Percentiles rank a stretch among this genome's conserved stretches.
Evolutionary conservation across 2,329 filamentous ascomycete species (phyloP).

Genomic region (Hypomyces rosellus): DNA sequence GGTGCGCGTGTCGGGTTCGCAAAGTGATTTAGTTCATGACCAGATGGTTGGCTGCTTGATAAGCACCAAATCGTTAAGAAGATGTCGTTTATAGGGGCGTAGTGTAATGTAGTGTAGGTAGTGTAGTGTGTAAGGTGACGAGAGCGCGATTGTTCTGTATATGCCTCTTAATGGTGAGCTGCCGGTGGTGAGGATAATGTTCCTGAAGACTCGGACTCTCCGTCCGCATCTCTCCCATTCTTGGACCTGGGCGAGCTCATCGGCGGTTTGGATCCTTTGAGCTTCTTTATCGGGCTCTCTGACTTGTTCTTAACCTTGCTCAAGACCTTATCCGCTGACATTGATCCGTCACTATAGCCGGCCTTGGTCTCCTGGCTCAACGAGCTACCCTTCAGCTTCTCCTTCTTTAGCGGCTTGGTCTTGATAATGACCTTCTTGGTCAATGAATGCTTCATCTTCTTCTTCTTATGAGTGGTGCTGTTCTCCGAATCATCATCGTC

Average conservation of each 20-base stretch:
- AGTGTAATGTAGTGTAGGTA: too few relatives aligned
- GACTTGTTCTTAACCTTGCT: slow-evolving; percentile 31
- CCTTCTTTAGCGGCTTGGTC: slow-evolving; percentile 48
- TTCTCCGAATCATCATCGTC: slow-evolving; percentile 49
- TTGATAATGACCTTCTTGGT: slow-evolving; percentile 53
- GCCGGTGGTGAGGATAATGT: slow-evolving; percentile 48
- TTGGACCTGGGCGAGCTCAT: slow-evolving; percentile 45
- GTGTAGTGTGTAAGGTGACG: too few relatives aligned
- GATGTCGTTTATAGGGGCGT: too few relatives aligned
- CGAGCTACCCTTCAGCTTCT: slow-evolving; percentile 47
- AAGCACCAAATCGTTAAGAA: too few relatives aligned
- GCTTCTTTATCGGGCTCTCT: slow-evolving; percentile 36
- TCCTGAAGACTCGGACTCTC: slow-evolving; percentile 51
- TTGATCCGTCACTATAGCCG: slow-evolving; percentile 22
- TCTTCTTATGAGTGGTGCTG: slow-evolving; percentile 44
- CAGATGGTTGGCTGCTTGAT: too few relatives aligned
- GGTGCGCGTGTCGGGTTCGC: too few relatives aligned
- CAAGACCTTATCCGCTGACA: slow-evolving; percentile 14
- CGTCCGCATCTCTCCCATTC: slow-evolving; percentile 43
- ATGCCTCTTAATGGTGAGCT: slow-evolving; percentile 1
- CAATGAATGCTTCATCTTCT: slow-evolving; percentile 44
- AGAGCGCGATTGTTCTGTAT: background rate
- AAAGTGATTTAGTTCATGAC: too few relatives aligned
- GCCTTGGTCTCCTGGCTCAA: slow-evolving; percentile 44
- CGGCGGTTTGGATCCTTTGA: slow-evolving; percentile 40